Base-by-base conservation (phyloP, 805 yeast genomes). In the Kregervanrija delftensis region DNA sequence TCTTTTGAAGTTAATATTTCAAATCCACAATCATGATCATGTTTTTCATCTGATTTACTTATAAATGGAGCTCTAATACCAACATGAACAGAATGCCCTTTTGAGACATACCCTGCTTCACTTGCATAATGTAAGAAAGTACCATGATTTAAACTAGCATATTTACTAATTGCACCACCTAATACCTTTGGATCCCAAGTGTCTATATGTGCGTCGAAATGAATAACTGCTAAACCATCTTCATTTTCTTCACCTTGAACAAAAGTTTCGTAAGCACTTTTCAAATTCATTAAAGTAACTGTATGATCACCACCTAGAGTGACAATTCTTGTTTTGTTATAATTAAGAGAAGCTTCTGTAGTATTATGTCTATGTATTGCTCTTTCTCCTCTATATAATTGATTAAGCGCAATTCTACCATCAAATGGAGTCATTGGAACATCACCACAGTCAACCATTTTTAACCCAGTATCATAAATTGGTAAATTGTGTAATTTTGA, bases 91-190 rank as follows among this genome's bases (percentile, higher is more conserved):
- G 77, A 73, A 36, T 65, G 65, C n/a, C 66, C 64, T 12, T 67
- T 63, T 3, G 70, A 60, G 36, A 81, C 64, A 51, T 76, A 77
- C 1, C 87, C 87, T 40, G 77, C 71, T 59, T 82, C 87, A 39
- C 76, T 76, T 1, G 88, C 88, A 61, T 77, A 81, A 58, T 81
- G 86, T 37, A 82, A 64, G 49, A 80, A 81, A 0, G 88, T 81
- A 5, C 87, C 88, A 57, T 82, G 87, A 54, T 81, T 82, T 34
- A 62, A 42, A 16, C 58, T 48, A 64, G 79, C 76, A 55, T 82
- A 81, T 50, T 74, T 68, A 11, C 81, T 65, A 17, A 80, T 60
- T 6, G 78, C 82, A 4, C 86, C 87, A 10, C 86, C 86, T 33
- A 80, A 65, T 14, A 71, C 73, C 42, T 67, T 59, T 5, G 88